phyloP scores from a whole-genome alignment of 257 asterid genomes.

The Solanum medicagineum region DNA sequence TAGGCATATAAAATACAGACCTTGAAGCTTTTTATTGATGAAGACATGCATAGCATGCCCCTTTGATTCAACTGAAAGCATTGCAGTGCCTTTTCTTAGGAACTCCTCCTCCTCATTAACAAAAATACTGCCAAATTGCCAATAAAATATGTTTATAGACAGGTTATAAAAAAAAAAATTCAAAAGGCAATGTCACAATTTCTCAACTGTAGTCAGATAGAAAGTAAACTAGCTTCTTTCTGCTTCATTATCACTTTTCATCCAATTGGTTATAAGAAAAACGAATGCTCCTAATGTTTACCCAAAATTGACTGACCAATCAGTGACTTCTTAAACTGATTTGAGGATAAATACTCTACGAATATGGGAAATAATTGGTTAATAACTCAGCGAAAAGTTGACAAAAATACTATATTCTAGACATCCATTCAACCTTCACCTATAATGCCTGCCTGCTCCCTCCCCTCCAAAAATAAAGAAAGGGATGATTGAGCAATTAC shows the following conservation, averaged over 20 bases:
- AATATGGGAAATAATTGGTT: neutral
- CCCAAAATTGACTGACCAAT: neutral
- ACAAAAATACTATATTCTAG: neutral
- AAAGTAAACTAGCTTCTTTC: neutral
- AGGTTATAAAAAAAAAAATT: neutral
- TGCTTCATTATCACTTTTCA: neutral
- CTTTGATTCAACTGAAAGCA: slow-evolving; percentile 67
- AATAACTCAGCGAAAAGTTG: neutral
- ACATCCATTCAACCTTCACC: neutral
- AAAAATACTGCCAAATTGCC: slow-evolving; percentile 50
- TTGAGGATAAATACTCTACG: neutral
- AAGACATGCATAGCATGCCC: slow-evolving; percentile 88
- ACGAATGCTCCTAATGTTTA: neutral
- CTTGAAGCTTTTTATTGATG: slow-evolving; percentile 74
- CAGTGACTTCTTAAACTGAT: neutral
- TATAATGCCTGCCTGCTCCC: neutral
- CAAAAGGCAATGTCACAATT: neutral
- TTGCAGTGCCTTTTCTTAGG: slow-evolving; percentile 34
- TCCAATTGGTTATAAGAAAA: neutral
- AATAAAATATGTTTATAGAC: neutral
- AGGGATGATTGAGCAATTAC: neutral
- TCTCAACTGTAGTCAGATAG: neutral
- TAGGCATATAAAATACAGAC: slow-evolving; percentile 12
- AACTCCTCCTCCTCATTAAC: slow-evolving; percentile 46
- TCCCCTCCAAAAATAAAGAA: neutral